Evolutionary conservation across 805 yeast genomes (phyloP), one percentile per base, ranked within the genome.

Genomic region (Saccharomycopsis javanensis): DNA sequence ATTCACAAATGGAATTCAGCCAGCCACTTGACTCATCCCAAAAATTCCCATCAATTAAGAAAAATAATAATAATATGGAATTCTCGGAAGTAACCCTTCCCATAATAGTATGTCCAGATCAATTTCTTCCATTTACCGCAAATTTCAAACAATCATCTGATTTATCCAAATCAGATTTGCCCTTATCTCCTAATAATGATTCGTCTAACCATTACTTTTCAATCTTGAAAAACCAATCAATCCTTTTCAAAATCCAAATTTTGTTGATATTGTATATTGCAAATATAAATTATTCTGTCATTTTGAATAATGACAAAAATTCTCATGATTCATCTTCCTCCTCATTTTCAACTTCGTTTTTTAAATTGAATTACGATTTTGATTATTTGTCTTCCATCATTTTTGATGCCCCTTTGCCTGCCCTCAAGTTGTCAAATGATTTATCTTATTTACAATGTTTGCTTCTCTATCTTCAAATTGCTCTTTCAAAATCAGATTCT

Each of bases 261-360:
- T 35, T 60, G 16, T 33, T 60, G 2, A 50, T 60, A 1, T 33
- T 60, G 5, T 60, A 55, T 33, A 20, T 58, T 15, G 61, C 61
- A 5, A 60, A 60, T 28, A 54, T 56, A 31, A 58, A 60, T 53
- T 58, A 55, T 34, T 54, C 58, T 10, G 53, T 60, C 25, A 42
- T 57, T 8, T 28, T 28, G 15, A 48, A 31, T 11, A 51, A 34
- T 33, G 42, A 34, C n/a, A 28, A n/a, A n/a, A n/a, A 16, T 16
- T 4, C 38, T 20, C 4, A n/a, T 31, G 56, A 54, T 33, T 20
- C 48, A 42, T 5, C 25, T 20, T 25, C 28, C 4, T n/a, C n/a
- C n/a, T n/a, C n/a, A n/a, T n/a, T n/a, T 25, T 42, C 48, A 20
- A 42, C 48, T 8, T 42, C 48, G 18, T 59, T 57, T 20, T 55